These are phyloP conservation scores for Neurospora sp. DNA, from an alignment of 495 filamentous ascomycete genomes.

Conservation along the genomic window DNA sequence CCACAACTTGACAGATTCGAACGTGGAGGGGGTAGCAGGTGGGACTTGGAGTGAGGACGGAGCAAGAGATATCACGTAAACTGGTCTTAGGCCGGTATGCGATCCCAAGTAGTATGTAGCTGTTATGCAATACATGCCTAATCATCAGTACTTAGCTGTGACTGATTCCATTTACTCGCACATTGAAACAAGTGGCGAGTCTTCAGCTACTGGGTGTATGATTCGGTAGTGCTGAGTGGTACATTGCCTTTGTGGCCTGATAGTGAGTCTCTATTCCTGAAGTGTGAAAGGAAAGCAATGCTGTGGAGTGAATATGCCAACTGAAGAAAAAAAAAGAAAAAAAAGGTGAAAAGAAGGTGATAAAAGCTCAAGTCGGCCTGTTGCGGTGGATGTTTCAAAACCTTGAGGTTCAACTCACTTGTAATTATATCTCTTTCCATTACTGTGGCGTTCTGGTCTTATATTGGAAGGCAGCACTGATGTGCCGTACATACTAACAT, in stretches of 20 bases:
- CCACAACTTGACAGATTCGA: background rate
- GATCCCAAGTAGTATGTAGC: background rate
- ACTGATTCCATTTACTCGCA: background rate
- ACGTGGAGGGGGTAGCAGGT: background rate
- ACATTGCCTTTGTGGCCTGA: background rate
- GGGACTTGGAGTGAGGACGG: background rate
- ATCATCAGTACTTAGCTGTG: background rate
- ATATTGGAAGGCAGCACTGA: too few relatives aligned
- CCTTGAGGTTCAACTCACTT: too few relatives aligned
- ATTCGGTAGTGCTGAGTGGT: background rate
- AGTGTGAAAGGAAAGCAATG: background rate
- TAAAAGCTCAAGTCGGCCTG: too few relatives aligned
- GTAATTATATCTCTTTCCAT: too few relatives aligned
- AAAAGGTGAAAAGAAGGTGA: background rate
- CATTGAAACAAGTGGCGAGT: background rate
- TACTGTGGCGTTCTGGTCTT: too few relatives aligned
- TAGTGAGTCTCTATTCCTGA: background rate
- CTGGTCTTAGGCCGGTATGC: background rate
- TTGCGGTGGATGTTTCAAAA: too few relatives aligned
- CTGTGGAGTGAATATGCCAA: background rate
- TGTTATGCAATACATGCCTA: background rate
- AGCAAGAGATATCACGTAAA: background rate
- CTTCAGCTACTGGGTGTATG: background rate
- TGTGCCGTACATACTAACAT: too few relatives aligned
- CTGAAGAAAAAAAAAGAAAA: too few relatives aligned